A percentile compares a stretch with the other conserved stretches of the same genome.
phyloP scores from a whole-genome alignment of 345 rosid genomes.

The Lepidium didymum region DNA sequence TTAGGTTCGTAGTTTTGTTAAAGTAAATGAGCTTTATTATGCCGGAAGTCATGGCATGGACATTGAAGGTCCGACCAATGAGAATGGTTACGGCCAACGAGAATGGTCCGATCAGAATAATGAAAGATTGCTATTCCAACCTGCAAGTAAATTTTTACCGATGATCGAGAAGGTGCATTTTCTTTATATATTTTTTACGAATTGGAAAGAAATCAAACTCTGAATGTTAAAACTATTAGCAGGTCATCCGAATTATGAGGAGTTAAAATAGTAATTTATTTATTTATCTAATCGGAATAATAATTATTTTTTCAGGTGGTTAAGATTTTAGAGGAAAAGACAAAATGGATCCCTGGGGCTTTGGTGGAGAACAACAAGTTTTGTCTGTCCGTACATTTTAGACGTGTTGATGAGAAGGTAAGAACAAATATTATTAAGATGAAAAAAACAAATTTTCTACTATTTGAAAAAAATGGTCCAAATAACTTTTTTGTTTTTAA shows the following conservation, averaged over 20 bases:
- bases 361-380: constrained; percentile 91
- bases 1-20: constrained; percentile 81
- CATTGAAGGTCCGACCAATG: constrained; percentile 70
- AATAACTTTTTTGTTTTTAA: neutral
- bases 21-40: constrained; percentile 69
- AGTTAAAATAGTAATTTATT: neutral
- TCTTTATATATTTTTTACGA: no score
- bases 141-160: constrained; percentile 76
- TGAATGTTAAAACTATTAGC: no score
- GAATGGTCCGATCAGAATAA: constrained; percentile 34
- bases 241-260: neutral
- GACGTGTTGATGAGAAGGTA: constrained; percentile 92
- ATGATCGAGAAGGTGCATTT: constrained; percentile 78
- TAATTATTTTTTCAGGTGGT: constrained; percentile 34
- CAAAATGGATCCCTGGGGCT: constrained; percentile 66
- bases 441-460: neutral
- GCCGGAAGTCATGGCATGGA: constrained; percentile 99
- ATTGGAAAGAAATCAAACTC: no score
- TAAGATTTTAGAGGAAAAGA: constrained; percentile 47
- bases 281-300: neutral
- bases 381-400: constrained; percentile 85
- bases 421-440: neutral
- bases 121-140: constrained; percentile 53
- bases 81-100: constrained; percentile 32
- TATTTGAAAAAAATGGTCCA: neutral